phyloP scores from a whole-genome alignment of 768 basidiomycete species.

The Gymnopilus dilepis region DNA sequence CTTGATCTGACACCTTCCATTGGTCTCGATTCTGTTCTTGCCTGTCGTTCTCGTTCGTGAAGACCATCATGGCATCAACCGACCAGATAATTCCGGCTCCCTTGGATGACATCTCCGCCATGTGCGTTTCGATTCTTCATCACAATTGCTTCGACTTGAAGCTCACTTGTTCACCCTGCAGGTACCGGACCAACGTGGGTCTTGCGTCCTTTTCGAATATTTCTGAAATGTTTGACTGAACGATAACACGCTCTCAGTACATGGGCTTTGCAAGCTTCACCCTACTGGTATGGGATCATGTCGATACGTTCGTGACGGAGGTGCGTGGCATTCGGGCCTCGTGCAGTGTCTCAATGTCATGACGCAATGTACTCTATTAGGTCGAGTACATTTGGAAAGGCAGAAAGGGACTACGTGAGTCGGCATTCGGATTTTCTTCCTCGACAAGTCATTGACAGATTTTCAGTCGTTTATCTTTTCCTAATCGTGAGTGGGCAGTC shows the following conservation, averaged over 20 bases:
- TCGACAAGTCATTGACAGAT: background rate
- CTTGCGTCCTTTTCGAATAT: background rate
- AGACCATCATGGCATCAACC: background rate
- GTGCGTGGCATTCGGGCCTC: conserved; percentile 22
- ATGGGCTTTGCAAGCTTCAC: conserved; percentile 57
- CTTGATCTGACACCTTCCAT: background rate
- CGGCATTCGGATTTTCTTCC: background rate
- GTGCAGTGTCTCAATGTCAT: background rate
- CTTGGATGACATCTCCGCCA: conserved; percentile 26
- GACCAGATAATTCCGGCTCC: conserved; percentile 11
- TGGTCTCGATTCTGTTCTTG: background rate
- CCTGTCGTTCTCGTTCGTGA: background rate
- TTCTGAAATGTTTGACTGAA: background rate
- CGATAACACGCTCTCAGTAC: conserved; percentile 37
- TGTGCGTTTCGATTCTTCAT: conserved; percentile 14
- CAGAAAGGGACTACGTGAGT: conserved; percentile 49
- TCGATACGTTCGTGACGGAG: conserved; percentile 53
- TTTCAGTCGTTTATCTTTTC: conserved; percentile 46
- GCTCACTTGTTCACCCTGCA: conserved; percentile 2
- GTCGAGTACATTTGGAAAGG: conserved; percentile 59
- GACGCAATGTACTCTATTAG: conserved; percentile 18
- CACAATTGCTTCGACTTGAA: background rate
- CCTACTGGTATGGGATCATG: conserved; percentile 58
- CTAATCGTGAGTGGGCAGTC: conserved; percentile 36
- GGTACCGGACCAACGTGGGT: conserved; percentile 32